These are phyloP conservation scores for Colletotrichum sp. DNA, from an alignment of 2,329 filamentous ascomycete species.

Conservation along the genomic window DNA sequence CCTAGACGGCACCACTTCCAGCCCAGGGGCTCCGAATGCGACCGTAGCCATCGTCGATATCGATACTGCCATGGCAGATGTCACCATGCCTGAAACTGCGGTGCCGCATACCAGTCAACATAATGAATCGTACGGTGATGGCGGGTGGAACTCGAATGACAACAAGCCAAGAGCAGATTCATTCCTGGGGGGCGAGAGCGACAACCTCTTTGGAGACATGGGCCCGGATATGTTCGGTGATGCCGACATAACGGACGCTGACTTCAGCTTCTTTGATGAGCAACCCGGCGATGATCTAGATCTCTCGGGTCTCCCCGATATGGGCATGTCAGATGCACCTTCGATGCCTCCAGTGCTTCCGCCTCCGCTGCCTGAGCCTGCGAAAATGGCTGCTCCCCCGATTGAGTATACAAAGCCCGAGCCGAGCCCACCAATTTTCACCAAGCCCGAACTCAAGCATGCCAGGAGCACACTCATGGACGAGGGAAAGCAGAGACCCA, in stretches of 20 bases:
- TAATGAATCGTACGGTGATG: constrained; percentile 37
- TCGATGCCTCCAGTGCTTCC: background rate
- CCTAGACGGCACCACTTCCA: constrained; percentile 60
- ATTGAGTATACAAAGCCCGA: constrained; percentile 11
- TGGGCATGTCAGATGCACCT: constrained; percentile 23
- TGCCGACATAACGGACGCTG: constrained; percentile 79
- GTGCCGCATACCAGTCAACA: constrained; percentile 26
- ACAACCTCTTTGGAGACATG: constrained; percentile 72
- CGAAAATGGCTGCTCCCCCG: constrained; percentile 18
- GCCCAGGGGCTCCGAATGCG: constrained; percentile 52
- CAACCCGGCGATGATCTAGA: constrained; percentile 49
- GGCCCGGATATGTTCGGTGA: constrained; percentile 75
- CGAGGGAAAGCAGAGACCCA: constrained; percentile 36
- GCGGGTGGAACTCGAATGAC: constrained; percentile 45
- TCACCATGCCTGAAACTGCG: constrained; percentile 27
- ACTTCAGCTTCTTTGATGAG: constrained; percentile 85
- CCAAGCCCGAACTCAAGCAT: constrained; percentile 65
- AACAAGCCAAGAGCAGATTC: constrained; percentile 48
- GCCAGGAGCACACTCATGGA: constrained; percentile 59
- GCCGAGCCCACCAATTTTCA: constrained; percentile 43
- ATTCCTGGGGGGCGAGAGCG: constrained; percentile 51
- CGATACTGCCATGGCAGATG: constrained; percentile 34
- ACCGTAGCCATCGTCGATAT: constrained; percentile 32
- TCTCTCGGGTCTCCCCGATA: constrained; percentile 33
- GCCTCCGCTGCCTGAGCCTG: constrained; percentile 15